Evolutionary conservation across 2,329 filamentous ascomycete species (phyloP), one percentile per base, ranked within the genome.

Genomic region (Pseudogymnoascus verrucosus): DNA sequence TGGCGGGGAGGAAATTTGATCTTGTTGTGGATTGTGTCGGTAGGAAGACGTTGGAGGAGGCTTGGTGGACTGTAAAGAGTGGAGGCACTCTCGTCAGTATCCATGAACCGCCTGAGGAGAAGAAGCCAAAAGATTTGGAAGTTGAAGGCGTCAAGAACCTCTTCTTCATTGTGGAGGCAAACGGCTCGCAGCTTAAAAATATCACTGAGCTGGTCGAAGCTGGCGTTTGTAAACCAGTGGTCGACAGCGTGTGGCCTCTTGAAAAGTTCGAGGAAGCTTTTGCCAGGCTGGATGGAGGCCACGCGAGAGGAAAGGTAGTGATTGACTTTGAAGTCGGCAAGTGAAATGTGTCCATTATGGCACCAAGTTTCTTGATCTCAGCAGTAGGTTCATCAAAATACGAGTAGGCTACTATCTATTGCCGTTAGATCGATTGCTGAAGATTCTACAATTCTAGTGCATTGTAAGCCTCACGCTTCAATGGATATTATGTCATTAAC

Each of bases 11-110:
- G 4, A 72, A 73, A 62, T 76, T 78, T 23, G 78, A 81, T 68
- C 62, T 80, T 4, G 75, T 80, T 11, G 64, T 81, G 62, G 79
- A 81, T 68, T 77, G 74, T 60, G 71, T 78, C 39, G 79, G 80
- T 6, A 73, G 77, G 10, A 70, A 71, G 63, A 72, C 75, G 2
- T 68, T 79, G 7, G 69, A 69, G n/a, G 76, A 78, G 68, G 74
- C 76, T 0, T 80, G 78, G 79, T 77, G 72, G 66, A 69, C 68
- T 60, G 72, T 76, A 1, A 76, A 74, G 64, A 71, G 75, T 28
- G 69, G 67, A 2, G 77, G 77, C 0, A 69, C 67, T 21, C 51
- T 79, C 19, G 67, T 79, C 23, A 77, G 76, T 68, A 78, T 79
- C 62, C 73, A 71, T 14, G 73, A 76, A 64, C 74, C 76, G 0